These are phyloP conservation scores for Angophora floribunda DNA, from an alignment of 345 rosid genomes.

Conservation along the genomic window DNA sequence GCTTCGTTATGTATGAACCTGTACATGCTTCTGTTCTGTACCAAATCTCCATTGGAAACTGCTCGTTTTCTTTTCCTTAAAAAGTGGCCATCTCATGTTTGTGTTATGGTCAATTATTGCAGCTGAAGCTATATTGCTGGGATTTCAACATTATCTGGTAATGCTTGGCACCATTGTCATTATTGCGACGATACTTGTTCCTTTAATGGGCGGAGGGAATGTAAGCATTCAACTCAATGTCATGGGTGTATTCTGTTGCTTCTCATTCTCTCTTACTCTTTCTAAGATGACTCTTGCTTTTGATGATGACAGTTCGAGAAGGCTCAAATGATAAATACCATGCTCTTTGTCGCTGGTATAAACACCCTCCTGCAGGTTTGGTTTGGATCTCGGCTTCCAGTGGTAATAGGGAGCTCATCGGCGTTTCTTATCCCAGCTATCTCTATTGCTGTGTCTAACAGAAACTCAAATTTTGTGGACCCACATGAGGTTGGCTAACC, in stretches of 20 bases:
- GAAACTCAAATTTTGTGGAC: slow-evolving; percentile 13
- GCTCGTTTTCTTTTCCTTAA: neutral
- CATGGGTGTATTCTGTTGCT: neutral
- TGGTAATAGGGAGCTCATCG: slow-evolving; percentile 73
- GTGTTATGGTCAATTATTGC: slow-evolving; percentile 9
- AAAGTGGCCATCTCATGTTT: neutral
- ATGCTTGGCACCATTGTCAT: slow-evolving; percentile 84
- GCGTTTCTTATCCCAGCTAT: slow-evolving; percentile 63
- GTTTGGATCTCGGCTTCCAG: slow-evolving; percentile 80
- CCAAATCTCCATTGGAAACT: neutral
- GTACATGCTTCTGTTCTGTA: neutral
- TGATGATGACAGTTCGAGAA: slow-evolving; percentile 47
- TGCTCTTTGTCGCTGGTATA: slow-evolving; percentile 70
- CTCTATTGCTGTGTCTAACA: slow-evolving; percentile 48
- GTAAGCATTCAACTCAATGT: slow-evolving; percentile 23
- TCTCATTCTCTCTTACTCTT: neutral
- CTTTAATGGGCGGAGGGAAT: slow-evolving; percentile 80
- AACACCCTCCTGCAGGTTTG: slow-evolving; percentile 62
- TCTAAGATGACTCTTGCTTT: neutral
- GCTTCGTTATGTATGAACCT: neutral
- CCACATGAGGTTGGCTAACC: slow-evolving; percentile 44
- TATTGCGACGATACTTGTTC: slow-evolving; percentile 58
- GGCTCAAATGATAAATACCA: slow-evolving; percentile 66
- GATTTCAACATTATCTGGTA: slow-evolving; percentile 90
- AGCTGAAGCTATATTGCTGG: slow-evolving; percentile 60